phyloP scores from a whole-genome alignment of 768 basidiomycete genomes.

The Suillus bovinus region DNA sequence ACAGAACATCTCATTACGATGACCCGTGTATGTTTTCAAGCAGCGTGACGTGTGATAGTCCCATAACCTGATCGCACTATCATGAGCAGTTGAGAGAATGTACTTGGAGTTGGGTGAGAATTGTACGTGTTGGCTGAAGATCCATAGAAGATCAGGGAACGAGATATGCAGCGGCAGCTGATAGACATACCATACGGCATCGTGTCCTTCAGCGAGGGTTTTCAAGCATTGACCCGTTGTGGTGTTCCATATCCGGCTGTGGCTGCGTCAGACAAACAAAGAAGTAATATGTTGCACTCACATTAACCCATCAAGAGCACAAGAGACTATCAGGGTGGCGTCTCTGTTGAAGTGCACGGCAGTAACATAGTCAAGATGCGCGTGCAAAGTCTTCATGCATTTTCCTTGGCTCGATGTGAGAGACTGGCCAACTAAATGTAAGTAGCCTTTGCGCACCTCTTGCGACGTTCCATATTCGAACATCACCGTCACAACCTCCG shows the following conservation, averaged over 20 bases:
- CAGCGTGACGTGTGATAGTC: conserved; percentile 90
- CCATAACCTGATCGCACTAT: conserved; percentile 92
- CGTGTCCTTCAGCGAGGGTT: conserved; percentile 88
- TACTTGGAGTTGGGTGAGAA: conserved; percentile 97
- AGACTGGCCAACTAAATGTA: not conserved
- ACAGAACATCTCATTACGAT: conserved; percentile 81
- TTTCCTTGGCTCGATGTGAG: conserved; percentile 50
- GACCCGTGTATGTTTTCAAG: conserved; percentile 87
- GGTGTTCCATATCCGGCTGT: conserved; percentile 94
- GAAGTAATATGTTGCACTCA: conserved; percentile 39
- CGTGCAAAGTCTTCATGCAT: conserved; percentile 83
- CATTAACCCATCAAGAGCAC: conserved; percentile 93
- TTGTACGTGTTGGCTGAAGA: conserved; percentile 76
- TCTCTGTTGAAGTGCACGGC: conserved; percentile 94
- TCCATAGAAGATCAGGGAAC: not conserved
- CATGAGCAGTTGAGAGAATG: conserved; percentile 91
- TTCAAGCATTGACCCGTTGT: conserved; percentile 93
- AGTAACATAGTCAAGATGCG: conserved; percentile 93
- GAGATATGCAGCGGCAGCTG: not conserved
- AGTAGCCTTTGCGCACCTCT: conserved; percentile 51
- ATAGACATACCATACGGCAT: conserved; percentile 69
- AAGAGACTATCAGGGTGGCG: conserved; percentile 88
- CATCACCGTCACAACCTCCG: conserved; percentile 90
- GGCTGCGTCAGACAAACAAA: conserved; percentile 1
- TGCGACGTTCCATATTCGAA: conserved; percentile 89